Base-by-base conservation (phyloP, 129 eudicot species). In the Helianthus tuberosus region DNA sequence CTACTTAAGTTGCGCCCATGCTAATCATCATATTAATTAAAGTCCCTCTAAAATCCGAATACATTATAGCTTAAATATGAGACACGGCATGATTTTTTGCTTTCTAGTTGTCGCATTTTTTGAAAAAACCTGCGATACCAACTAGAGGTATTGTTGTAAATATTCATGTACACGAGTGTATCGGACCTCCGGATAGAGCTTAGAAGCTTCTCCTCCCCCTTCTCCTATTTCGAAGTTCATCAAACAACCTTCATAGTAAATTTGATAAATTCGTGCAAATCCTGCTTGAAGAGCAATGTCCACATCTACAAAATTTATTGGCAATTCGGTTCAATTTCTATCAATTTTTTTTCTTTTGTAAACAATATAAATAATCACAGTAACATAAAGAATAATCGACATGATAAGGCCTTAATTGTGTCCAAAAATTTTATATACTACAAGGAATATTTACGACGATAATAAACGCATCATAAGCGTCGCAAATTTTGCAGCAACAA, bases 241-340 rank as follows among this genome's bases (percentile, higher is more conserved):
- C 51, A 82, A 35, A 50, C 96, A 82, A 9, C 92, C 96, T 39
- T 89, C 92, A 29, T 86, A 89, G 87, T 72, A 89, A 2, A 89
- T 79, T 35, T 86, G 96, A 55, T 82, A 89, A 44, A 84, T 84
- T 61, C 88, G 92, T 11, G 86, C 83, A 0, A 86, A 17, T 62
- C 85, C 96, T 32, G 84, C 96, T 77, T 86, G 89, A 25, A 10
- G 15, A 60, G 70, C 86, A 58, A 38, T 65, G 8, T 79, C 91
- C 54, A 64, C 32, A 15, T 49, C 91, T 81, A 76, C 77, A 74
- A 72, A 62, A 52, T 25, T 10, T 23, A 11, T 17, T 3, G 63
- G 5, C 3, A 55, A 55, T 29, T 55, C 59, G 3, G 8, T 3
- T 43, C 10, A 43, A 2, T 59, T 59, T 59, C 64, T 1, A 13